Conservation (phyloP, 345 rosid genomes). For the Rhizophora mangle region DNA sequence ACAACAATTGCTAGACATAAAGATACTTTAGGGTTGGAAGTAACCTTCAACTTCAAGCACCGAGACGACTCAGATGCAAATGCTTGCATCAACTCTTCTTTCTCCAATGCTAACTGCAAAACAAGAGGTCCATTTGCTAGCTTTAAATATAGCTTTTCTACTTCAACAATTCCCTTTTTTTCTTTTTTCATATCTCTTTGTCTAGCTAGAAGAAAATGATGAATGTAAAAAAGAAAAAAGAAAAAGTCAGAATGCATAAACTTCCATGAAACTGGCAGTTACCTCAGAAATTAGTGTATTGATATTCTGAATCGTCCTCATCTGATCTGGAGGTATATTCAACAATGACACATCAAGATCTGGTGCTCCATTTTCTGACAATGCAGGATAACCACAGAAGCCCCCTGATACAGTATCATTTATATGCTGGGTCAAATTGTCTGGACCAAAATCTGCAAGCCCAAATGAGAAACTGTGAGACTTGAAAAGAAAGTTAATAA, state of each 20-base stretch:
- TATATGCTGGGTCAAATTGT: conserved; percentile 39
- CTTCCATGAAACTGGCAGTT: conserved; percentile 3
- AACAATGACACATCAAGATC: conserved; percentile 50
- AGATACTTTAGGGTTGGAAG: conserved; percentile 1
- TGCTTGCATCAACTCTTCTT: conserved; percentile 76
- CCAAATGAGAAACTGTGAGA: conserved; percentile 3
- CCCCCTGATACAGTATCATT: conserved; percentile 35
- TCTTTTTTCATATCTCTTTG: no score
- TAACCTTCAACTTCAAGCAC: conserved; percentile 73
- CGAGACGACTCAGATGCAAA: conserved; percentile 69
- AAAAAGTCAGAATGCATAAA: not conserved
- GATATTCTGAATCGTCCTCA: conserved; percentile 69
- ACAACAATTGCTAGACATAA: not conserved
- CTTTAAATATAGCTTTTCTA: not conserved
- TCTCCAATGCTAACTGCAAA: conserved; percentile 76
- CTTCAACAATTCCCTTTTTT: not conserved
- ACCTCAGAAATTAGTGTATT: conserved; percentile 75
- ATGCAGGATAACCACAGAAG: conserved; percentile 31
- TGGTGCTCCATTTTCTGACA: conserved; percentile 42
- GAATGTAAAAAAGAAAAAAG: not conserved
- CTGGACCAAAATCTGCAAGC: conserved; percentile 34
- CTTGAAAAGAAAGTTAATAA: not conserved
- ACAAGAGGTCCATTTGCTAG: conserved; percentile 10
- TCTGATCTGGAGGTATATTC: conserved; percentile 76
- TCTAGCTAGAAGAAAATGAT: not conserved